Conservation (phyloP, 2,329 filamentous ascomycete genomes). For the Phialophora tarda region DNA sequence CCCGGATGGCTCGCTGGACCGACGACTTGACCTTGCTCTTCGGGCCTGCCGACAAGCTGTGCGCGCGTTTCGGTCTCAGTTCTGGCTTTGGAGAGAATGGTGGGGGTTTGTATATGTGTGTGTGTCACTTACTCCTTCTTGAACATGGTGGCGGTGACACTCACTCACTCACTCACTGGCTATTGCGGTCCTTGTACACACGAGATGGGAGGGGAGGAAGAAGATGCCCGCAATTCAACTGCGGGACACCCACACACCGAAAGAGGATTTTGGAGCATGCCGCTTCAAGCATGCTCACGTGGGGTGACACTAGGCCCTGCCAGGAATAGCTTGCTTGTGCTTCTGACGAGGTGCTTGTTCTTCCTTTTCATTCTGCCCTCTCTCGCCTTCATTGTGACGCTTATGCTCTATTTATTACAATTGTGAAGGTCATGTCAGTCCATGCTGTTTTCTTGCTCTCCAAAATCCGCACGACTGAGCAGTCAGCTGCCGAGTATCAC, state of each 20-base stretch:
- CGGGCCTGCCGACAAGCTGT: constrained; percentile 70
- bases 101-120: background rate
- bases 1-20: constrained; percentile 83
- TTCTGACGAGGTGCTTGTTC: background rate
- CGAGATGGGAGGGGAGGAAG: background rate
- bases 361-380: background rate
- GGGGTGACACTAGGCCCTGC: too few relatives aligned
- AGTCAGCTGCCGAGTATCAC: constrained; percentile 46
- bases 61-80: background rate
- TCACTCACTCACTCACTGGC: background rate
- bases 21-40: constrained; percentile 98
- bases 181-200: background rate
- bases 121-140: constrained; percentile 30
- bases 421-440: too few relatives aligned
- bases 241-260: background rate
- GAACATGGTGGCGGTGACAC: constrained; percentile 33
- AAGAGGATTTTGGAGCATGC: too few relatives aligned
- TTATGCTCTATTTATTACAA: too few relatives aligned
- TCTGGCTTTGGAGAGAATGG: background rate
- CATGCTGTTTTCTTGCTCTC: too few relatives aligned
- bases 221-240: background rate
- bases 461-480: background rate
- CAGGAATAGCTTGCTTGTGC: too few relatives aligned
- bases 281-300: too few relatives aligned
- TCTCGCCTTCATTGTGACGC: too few relatives aligned